Evolutionary conservation across 257 asterid genomes (phyloP), one percentile per base, ranked within the genome.

Genomic region (Penstemon newberryi): DNA sequence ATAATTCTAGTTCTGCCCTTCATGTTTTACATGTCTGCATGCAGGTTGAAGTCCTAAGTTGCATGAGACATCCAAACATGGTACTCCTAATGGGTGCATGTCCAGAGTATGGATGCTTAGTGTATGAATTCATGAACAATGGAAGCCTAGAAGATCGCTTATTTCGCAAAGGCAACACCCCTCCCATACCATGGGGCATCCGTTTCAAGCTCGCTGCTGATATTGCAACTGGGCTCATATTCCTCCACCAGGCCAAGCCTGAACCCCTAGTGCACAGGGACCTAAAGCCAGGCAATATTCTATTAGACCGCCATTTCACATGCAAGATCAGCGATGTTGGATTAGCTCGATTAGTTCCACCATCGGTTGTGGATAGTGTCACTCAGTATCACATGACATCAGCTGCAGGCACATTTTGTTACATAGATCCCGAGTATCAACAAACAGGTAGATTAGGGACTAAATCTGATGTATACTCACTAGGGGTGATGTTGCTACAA

Each of bases 61-160:
- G 90, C 75, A 90, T 90, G 54, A 78, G 97, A 33, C 98, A 93
- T 76, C 98, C 98, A 1, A 93, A 93, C 87, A 90, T 92, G 98
- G 98, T 93, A 53, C 96, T 93, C 67, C 96, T 90, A 62, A 90
- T 92, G 2, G 98, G 98, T 66, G 98, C 98, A 38, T 92, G 98
- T 77, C 97, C 96, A 4, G 97, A 90, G 62, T 86, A 86, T 7
- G 98, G 98, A n/a, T 92, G 96, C 77, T 88, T 90, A 12, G 96
- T 92, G 40, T 92, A 92, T 37, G 98, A 92, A 73, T 83, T 86
- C 88, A 88, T 90, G 96, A 87, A 90, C 44, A 90, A 92, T 37
- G 97, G 98, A 55, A 90, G 96, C 88, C 75, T 92, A 72, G 98
- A 93, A 1, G 99, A 93, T 66, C 67, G 95, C 63, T 84, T 93